Evolutionary conservation across 163 green algal species (phyloP).

Genomic region (Botryococcus braunii): DNA sequence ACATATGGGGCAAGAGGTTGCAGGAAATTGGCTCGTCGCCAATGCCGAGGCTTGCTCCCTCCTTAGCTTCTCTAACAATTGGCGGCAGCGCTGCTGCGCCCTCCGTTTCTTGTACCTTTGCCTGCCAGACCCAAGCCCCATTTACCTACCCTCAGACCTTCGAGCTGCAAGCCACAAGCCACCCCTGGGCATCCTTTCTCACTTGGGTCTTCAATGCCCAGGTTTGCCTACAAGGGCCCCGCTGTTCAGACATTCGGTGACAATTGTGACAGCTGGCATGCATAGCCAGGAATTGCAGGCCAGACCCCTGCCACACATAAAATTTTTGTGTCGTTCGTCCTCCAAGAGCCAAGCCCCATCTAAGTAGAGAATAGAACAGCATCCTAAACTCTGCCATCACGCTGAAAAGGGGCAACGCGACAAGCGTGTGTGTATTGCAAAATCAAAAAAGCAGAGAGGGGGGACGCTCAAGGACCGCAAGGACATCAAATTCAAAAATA

Average conservation of each 20-base stretch:
- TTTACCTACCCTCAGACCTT: not conserved
- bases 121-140: not conserved
- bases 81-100: conserved; percentile 7
- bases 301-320: too few species aligned
- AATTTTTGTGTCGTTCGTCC: too few species aligned
- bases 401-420: too few species aligned
- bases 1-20: conserved; percentile 15
- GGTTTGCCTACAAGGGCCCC: not conserved
- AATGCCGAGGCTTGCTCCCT: conserved; percentile 18
- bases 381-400: too few species aligned
- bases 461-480: conserved; percentile 2
- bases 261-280: too few species aligned
- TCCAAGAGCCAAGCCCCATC: too few species aligned
- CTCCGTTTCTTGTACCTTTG: conserved; percentile 5
- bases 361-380: too few species aligned
- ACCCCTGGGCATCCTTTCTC: too few species aligned
- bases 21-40: conserved; percentile 12
- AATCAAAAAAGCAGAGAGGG: not conserved
- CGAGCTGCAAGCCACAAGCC: too few species aligned
- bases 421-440: too few species aligned
- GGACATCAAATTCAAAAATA: not conserved
- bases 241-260: too few species aligned
- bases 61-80: conserved; percentile 24
- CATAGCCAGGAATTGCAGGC: too few species aligned
- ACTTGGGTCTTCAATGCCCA: not conserved